These are phyloP conservation scores for Plectosphaerella sp. DNA, from an alignment of 2,329 filamentous ascomycete species.

Conservation along the genomic window DNA sequence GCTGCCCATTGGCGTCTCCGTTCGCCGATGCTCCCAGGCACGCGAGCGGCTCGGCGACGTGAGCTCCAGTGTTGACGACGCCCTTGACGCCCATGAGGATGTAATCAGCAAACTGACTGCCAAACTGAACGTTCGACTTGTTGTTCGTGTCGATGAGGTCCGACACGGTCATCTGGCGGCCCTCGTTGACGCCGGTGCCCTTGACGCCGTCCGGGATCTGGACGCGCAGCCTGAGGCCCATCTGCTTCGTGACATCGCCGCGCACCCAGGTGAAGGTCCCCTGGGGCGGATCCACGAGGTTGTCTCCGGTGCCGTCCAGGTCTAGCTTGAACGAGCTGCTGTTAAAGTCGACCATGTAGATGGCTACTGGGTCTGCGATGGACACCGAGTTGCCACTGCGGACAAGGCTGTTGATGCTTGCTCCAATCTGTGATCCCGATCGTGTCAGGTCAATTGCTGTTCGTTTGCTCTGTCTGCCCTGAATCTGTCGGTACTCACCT, in stretches of 20 bases:
- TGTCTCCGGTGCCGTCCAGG: not conserved
- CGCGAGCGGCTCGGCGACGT: too few species aligned
- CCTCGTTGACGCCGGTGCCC: not conserved
- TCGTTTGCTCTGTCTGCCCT: too few species aligned
- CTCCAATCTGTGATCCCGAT: too few species aligned
- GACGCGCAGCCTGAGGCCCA: not conserved
- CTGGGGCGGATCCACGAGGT: not conserved
- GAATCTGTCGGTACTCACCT: too few species aligned
- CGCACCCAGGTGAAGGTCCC: conserved; percentile 1
- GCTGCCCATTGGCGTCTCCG: too few species aligned
- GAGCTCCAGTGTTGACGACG: not conserved
- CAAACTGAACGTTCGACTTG: not conserved
- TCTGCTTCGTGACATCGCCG: conserved; percentile 1
- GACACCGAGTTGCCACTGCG: too few species aligned
- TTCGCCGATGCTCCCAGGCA: too few species aligned
- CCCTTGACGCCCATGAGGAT: not conserved
- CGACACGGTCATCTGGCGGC: not conserved
- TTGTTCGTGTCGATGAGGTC: conserved; percentile 1
- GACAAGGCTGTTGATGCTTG: too few species aligned
- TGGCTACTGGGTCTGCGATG: too few species aligned
- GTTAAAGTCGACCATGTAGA: not conserved
- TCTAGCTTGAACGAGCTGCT: not conserved
- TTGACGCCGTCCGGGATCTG: not conserved
- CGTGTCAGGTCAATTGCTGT: too few species aligned
- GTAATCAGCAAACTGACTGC: conserved; percentile 2